Conservation (phyloP, 2,329 filamentous ascomycete species). For the Paraconiothyrium sp. region DNA sequence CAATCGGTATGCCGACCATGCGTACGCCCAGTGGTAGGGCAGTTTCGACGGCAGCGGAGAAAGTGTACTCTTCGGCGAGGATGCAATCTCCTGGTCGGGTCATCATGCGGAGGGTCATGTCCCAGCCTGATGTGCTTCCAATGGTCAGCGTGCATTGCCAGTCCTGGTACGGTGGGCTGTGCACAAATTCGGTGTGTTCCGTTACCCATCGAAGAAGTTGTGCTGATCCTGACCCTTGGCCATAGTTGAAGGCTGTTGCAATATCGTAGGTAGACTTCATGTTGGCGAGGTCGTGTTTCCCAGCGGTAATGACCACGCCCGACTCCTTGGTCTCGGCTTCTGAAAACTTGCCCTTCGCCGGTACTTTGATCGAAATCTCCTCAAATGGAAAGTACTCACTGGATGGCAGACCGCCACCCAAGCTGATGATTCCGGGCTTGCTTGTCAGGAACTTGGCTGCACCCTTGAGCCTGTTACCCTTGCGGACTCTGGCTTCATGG, state of each 20-base stretch:
- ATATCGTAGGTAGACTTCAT: slow-evolving; percentile 76
- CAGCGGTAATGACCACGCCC: slow-evolving; percentile 71
- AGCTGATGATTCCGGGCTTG: slow-evolving; percentile 84
- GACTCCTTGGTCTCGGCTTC: slow-evolving; percentile 71
- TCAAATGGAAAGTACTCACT: slow-evolving; percentile 94
- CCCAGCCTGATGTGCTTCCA: slow-evolving; percentile 86
- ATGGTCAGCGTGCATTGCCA: slow-evolving; percentile 87
- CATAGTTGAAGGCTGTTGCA: slow-evolving; percentile 91
- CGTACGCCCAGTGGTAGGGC: slow-evolving; percentile 70
- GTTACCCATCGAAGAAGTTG: slow-evolving; percentile 91
- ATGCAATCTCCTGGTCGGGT: slow-evolving; percentile 78
- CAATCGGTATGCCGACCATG: slow-evolving; percentile 70
- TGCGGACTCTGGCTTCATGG: slow-evolving; percentile 64
- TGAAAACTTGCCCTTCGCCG: slow-evolving; percentile 73
- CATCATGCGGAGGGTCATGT: slow-evolving; percentile 85
- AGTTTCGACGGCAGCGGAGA: slow-evolving; percentile 77
- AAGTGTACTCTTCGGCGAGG: slow-evolving; percentile 90
- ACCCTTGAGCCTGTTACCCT: slow-evolving; percentile 74
- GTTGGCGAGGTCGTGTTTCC: slow-evolving; percentile 83
- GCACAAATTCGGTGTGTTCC: slow-evolving; percentile 93
- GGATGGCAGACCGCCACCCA: slow-evolving; percentile 90
- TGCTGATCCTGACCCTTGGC: slow-evolving; percentile 83
- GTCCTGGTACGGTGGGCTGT: slow-evolving; percentile 86
- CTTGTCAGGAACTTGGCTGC: slow-evolving; percentile 78
- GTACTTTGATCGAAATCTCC: slow-evolving; percentile 77